A percentile compares a stretch with the other conserved stretches of the same genome.
Conservation (phyloP, 352 stramenopile species). For the Pythium utonaiense region DNA sequence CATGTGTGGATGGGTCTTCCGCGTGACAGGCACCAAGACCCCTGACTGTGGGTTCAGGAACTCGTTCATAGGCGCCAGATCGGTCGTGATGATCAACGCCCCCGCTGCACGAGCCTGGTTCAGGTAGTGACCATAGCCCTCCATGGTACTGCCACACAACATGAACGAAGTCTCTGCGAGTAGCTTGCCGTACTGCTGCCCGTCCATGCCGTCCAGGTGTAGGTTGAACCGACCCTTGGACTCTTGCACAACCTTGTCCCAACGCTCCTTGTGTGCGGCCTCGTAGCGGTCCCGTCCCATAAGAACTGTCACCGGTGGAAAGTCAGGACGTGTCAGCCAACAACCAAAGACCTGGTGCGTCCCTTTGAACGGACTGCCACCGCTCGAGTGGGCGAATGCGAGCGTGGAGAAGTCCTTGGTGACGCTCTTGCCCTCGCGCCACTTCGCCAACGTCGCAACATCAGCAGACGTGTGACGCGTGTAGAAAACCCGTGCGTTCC, state of each 20-base stretch:
- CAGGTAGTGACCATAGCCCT: constrained; percentile 58
- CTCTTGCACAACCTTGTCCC: neutral
- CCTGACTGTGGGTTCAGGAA: neutral
- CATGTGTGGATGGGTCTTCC: neutral
- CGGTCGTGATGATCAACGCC: constrained; percentile 36
- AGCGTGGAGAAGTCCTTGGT: neutral
- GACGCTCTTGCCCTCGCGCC: neutral
- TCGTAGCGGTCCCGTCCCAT: neutral
- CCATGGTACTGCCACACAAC: constrained; percentile 44
- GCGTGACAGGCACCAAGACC: neutral
- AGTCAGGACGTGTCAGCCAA: neutral
- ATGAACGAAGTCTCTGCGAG: constrained; percentile 25
- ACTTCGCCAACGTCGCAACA: neutral
- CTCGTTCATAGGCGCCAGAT: constrained; percentile 52
- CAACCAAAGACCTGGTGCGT: neutral
- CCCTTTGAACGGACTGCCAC: neutral
- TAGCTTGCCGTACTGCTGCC: neutral
- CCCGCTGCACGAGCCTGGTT: constrained; percentile 44
- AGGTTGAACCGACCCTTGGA: neutral
- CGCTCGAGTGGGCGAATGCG: neutral
- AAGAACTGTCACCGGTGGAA: neutral
- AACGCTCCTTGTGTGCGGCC: neutral
- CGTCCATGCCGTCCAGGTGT: neutral
- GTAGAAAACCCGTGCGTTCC: neutral
- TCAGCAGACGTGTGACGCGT: neutral